Conservation (phyloP, 768 basidiomycete species). For the Mrakia blollopis region DNA sequence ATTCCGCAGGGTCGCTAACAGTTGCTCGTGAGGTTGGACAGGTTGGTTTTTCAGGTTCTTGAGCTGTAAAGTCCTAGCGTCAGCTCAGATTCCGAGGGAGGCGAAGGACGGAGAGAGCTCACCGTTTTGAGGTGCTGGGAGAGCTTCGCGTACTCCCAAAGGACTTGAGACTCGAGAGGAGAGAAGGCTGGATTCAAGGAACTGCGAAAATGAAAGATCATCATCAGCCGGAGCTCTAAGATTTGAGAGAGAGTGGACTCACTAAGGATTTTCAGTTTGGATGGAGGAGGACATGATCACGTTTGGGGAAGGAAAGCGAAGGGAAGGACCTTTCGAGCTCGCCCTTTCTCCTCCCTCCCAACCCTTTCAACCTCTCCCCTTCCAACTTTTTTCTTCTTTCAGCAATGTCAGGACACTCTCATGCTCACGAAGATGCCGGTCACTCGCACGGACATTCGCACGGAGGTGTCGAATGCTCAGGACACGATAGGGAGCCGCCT, state of each 20-base stretch:
- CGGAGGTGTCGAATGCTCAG: conserved; percentile 3
- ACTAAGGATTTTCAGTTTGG: conserved; percentile 25
- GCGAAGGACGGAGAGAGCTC: conserved; percentile 37
- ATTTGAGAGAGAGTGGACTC: background rate
- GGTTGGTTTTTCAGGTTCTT: conserved; percentile 55
- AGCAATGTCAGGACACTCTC: conserved; percentile 4
- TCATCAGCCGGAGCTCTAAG: background rate
- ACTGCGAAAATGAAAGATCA: background rate
- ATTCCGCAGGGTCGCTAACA: conserved; percentile 68
- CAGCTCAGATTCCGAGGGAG: background rate
- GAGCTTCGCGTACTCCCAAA: conserved; percentile 91
- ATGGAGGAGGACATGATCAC: conserved; percentile 5
- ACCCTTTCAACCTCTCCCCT: background rate
- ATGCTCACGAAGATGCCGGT: conserved; percentile 20
- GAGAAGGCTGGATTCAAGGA: conserved; percentile 47
- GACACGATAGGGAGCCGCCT: background rate
- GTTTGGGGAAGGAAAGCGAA: background rate
- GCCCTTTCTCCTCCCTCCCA: background rate
- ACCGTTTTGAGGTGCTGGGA: conserved; percentile 75
- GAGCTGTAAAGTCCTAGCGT: background rate
- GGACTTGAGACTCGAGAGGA: conserved; percentile 65
- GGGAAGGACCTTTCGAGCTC: background rate
- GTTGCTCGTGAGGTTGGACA: conserved; percentile 68
- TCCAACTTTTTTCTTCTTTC: background rate
- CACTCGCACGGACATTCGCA: conserved; percentile 28